Base-by-base conservation (phyloP, 1,284 basidiomycete species). In the Sanguinoderma infundibulare region DNA sequence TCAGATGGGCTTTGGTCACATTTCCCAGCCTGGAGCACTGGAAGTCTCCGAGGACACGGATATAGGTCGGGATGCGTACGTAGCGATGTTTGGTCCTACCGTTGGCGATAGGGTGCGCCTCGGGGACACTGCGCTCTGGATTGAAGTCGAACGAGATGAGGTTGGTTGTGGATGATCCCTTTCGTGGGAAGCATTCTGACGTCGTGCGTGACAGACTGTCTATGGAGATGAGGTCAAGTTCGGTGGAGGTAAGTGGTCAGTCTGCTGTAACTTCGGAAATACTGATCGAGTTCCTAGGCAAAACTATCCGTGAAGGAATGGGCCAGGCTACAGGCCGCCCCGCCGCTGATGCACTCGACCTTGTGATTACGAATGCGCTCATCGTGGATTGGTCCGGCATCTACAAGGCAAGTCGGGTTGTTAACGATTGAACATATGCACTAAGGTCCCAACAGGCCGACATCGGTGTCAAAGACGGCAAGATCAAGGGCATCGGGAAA, bases 221-320 rank as follows among this genome's bases (percentile, higher is more conserved):
- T 95, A 96, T 71, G 95, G 97, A 9, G 97, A 99, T 68, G 98
- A 99, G 78, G 90, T 93, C 79, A 99, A 98, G 76, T 99, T 99
- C 71, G 97, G 97, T 14, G 97, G 97, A 71, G 96, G 94, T 88
- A 67, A 67, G 77, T 65, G 22, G 35, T 2, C 30, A 38, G 5
- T 49, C 20, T 9, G 5, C 14, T 26, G 2, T 0, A 39, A 39
- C 32, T 40, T 28, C 39, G 57, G 2, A 32, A 14, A 34, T 28
- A 28, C 17, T 15, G 5, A 58, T 35, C n/a, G 57, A 53, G 24
- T 4, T 26, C 10, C 24, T 64, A 92, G 92, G 94, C 14, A 98
- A 98, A 78, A 87, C 90, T 0, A 90, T 98, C 54, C 89, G 96
- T n/a, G 96, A 98, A 71, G 96, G 96, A 9, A 96, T 96, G 92